Evolutionary conservation across 371 early-diverging fungal species (phyloP), one percentile per base, ranked within the genome.

Genomic region (Coemansia sp.): DNA sequence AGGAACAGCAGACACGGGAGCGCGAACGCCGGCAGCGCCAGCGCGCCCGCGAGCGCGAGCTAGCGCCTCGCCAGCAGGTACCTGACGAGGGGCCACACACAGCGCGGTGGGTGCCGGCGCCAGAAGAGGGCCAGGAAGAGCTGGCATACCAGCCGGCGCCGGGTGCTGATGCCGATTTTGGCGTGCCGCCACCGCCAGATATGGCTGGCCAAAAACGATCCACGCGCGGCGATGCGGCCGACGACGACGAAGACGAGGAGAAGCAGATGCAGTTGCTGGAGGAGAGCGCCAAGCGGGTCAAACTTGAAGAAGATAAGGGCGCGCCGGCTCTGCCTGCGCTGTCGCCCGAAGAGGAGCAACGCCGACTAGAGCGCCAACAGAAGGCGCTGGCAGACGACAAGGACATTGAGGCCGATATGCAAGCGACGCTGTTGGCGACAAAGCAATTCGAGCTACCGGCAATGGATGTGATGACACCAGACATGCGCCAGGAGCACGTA

Each of bases 221-320:
- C 6, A 26, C 49, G 10, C 20, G 30, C 31, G 2, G 20, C 16
- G 31, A 10, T 30, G 49, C 10, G 30, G 40, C 2, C 11, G 70
- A 59, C 12, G 66, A 55, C 10, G 69, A 74, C 33, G 65, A 65
- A 12, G 75, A 74, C 26, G 75, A 74, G 35, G 75, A 69, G 16
- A 49, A 65, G 61, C 75, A 69, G 56, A 39, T 57, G 53, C 59
- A 57, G 48, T 40, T 69, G 69, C 66, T 74, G 33, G 75, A 65
- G 35, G 75, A 74, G 43, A 69, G 65, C 47, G 66, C 69, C 41
- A 74, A 74, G 57, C 75, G 75, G 31, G 65, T 74, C 48, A 61
- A 52, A 38, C 61, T 74, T 1, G 75, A 69, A 40, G 61, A 68
- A n/a, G 62, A 49, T 11, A 39, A 26, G 20, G 42, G 8, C 9